Base-by-base conservation (phyloP, 2,329 filamentous ascomycete species). In the Eutypella sp. region DNA sequence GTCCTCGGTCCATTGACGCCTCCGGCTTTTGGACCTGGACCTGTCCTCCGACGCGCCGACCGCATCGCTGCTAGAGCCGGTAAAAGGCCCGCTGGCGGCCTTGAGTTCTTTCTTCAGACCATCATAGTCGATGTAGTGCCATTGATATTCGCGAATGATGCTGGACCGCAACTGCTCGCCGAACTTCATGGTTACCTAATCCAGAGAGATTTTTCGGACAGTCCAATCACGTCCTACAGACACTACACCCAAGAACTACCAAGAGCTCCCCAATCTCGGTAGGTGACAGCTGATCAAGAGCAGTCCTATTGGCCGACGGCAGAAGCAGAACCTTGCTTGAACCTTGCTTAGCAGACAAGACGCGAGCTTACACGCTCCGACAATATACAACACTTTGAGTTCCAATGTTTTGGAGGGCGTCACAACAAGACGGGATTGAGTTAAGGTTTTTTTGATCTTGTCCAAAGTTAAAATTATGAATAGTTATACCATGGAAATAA, bases 101-200 rank as follows among this genome's bases (percentile, higher is more conserved):
- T 92, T 93, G 51, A 99, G 82, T 55, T 89, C 84, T 56, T 79
- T 76, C 73, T 99, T 99, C 41, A 99, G 80, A 54, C 85, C 88
- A 66, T 96, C 91, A 72, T 99, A 99, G 71, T 89, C 87, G 70
- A 99, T 96, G 73, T 99, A 99, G 75, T 96, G 89, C 84, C 91
- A 96, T 67, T 91, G 85, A 73, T 95, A 99, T 72, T 97, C 91
- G 75, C 88, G 90, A 70, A 97, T 95, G 63, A 96, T 80, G 65
- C 91, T 96, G 61, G 89, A 92, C 54, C 89, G 89, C 62, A 99
- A 83, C 78, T 99, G 91, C 71, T 96, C 89, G 67, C 93, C 93
- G 76, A 97, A 99, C 78, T 85, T 85, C 81, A 85, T 85, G 72
- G 79, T 72, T 70, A 81, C 64, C 53, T 74, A 65, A 49, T 78